Evolutionary conservation across 2,329 filamentous ascomycete genomes (phyloP), one percentile per base, ranked within the genome.

Genomic region (Fusarium nematophilum): DNA sequence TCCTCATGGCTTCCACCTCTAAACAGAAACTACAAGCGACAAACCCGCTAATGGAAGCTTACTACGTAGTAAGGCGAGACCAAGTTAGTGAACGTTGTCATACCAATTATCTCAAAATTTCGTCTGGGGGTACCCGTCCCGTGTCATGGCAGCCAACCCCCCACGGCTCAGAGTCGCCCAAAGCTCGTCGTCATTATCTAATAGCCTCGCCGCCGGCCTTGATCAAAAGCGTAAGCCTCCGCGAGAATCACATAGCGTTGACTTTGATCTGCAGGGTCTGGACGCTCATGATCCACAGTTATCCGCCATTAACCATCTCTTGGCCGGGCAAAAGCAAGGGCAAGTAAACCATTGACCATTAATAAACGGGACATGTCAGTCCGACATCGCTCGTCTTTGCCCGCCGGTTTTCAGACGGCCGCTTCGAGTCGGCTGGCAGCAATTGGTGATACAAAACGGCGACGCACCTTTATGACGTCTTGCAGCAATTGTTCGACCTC

Each of bases 331-430:
- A n/a, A n/a, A n/a, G n/a, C n/a, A n/a, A 18, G 34, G 18, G 15
- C 34, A 34, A 27, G 25, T 42, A 14, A 15, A 30, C 31, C 15
- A 11, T 39, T 27, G 14, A n/a, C 42, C 27, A 29, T 37, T 50
- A 18, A 54, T 14, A 44, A 26, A 17, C 23, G 29, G 29, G 25
- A 36, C 44, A 68, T 67, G 60, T 17, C 27, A 21, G 44, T 59
- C 65, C 66, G 66, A 59, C 52, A 67, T 68, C 66, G 66, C 66
- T 64, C 53, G 25, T 27, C 34, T n/a, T 33, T 43, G 29, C 17
- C 30, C 17, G 17, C 30, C 33, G 27, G 29, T 26, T 26, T 53
- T 17, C 13, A 17, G 25, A 38, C 51, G 34, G 33, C 34, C 6
- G 21, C 21, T 21, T 21, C 21, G 18, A 13, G 10, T n/a, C 18